Conservation (phyloP, 345 rosid species). For the Psidium friedrichsthalianum region DNA sequence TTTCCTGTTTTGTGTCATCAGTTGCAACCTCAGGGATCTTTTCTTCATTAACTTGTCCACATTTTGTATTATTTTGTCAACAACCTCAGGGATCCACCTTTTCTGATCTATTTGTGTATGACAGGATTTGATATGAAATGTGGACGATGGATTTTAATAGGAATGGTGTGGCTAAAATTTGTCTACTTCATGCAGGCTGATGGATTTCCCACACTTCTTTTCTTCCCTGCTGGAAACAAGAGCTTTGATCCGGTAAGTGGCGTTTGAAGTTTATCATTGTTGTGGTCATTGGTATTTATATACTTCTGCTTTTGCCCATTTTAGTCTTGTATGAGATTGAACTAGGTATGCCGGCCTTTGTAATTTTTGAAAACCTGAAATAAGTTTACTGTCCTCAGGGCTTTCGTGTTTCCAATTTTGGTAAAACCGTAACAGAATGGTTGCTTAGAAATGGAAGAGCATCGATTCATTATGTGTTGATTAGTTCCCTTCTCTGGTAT, state of each 20-base stretch:
- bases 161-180: neutral
- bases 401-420: neutral
- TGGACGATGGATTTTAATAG: neutral
- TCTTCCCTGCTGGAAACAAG: conserved; percentile 98
- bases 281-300: neutral
- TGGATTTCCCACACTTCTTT: conserved; percentile 92
- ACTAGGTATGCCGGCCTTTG: neutral
- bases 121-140: neutral
- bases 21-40: neutral
- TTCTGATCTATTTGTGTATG: neutral
- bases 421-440: neutral
- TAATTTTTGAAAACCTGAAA: neutral
- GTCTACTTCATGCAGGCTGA: conserved; percentile 41
- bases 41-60: neutral
- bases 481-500: neutral
- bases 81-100: neutral
- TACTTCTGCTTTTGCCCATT: neutral
- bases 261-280: neutral
- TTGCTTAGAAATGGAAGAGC: neutral
- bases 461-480: neutral
- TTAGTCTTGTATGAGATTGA: neutral
- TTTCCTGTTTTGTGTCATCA: neutral
- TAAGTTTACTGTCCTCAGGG: neutral
- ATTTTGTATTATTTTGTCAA: neutral
- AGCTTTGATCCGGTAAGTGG: conserved; percentile 84